Conservation (phyloP, 2,329 filamentous ascomycete species). For the Fragosphaeria purpurea region DNA sequence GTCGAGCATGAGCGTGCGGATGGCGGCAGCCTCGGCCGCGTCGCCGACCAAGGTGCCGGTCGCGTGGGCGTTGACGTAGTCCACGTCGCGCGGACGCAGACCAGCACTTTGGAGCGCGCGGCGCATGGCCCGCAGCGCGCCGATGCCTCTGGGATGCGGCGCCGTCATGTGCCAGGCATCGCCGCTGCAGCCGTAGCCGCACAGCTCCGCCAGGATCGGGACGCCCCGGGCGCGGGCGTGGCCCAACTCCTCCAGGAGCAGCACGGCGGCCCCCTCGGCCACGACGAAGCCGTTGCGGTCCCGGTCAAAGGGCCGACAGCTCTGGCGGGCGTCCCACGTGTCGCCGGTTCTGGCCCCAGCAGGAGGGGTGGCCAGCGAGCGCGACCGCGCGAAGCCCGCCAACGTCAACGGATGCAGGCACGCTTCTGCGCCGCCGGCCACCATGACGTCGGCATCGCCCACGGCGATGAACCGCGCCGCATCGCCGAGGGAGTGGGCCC, state of each 20-base stretch:
- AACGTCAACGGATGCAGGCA: conserved; percentile 93
- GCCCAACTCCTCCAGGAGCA: conserved; percentile 81
- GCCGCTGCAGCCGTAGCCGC: conserved; percentile 80
- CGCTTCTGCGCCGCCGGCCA: conserved; percentile 89
- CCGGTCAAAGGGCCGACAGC: conserved; percentile 77
- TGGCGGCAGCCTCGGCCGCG: conserved; percentile 75
- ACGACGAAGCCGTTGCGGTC: conserved; percentile 81
- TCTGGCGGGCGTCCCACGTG: conserved; percentile 11
- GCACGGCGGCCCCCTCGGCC: conserved; percentile 78
- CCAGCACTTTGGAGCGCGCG: conserved; percentile 65
- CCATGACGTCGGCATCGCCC: conserved; percentile 88
- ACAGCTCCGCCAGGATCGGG: conserved; percentile 77
- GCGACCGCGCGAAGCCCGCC: conserved; percentile 79
- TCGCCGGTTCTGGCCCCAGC: background rate
- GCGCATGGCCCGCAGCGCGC: conserved; percentile 77
- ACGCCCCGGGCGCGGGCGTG: conserved; percentile 75
- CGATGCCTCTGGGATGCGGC: conserved; percentile 70
- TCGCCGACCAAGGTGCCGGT: conserved; percentile 83
- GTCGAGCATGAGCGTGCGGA: conserved; percentile 66
- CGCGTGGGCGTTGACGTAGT: conserved; percentile 94
- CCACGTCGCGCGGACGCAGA: conserved; percentile 59
- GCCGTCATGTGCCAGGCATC: conserved; percentile 94
- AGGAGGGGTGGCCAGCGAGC: conserved; percentile 52
- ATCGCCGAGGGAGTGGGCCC: conserved; percentile 88
- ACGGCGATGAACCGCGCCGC: conserved; percentile 85